These are phyloP conservation scores for Fragilaria crotonensis DNA, from an alignment of 108 stramenopile species.

Conservation along the genomic window DNA sequence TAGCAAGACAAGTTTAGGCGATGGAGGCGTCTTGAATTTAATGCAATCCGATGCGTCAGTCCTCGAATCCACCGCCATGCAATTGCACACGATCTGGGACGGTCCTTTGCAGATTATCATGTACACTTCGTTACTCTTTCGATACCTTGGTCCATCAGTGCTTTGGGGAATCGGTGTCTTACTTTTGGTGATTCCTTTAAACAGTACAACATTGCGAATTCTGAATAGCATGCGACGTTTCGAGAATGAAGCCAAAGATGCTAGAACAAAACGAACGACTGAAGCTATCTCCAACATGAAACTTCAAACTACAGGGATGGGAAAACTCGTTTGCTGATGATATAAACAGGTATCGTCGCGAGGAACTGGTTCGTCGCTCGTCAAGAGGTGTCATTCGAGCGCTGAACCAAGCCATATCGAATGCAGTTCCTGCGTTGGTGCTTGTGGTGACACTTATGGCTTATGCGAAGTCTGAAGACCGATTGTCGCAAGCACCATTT, in stretches of 20 bases:
- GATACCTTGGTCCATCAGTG: conserved; percentile 48
- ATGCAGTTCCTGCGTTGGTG: conserved; percentile 60
- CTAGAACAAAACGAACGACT: conserved; percentile 60
- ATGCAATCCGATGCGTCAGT: conserved; percentile 82
- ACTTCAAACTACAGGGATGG: conserved; percentile 73
- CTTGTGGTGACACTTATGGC: conserved; percentile 67
- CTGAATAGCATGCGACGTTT: conserved; percentile 41
- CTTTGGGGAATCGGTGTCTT: conserved; percentile 58
- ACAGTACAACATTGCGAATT: conserved; percentile 49
- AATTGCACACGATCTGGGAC: conserved; percentile 87
- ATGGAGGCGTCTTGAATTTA: conserved; percentile 50
- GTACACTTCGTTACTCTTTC: conserved; percentile 51
- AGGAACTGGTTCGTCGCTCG: conserved; percentile 50
- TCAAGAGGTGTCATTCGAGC: conserved; percentile 55
- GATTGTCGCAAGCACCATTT: conserved; percentile 75
- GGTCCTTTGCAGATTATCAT: conserved; percentile 60
- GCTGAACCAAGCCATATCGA: conserved; percentile 58
- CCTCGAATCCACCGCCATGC: conserved; percentile 67
- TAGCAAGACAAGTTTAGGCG: background rate
- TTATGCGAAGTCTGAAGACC: conserved; percentile 47
- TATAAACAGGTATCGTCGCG: conserved; percentile 38
- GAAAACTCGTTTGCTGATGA: conserved; percentile 52
- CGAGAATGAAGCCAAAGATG: conserved; percentile 71
- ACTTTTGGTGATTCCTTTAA: conserved; percentile 61
- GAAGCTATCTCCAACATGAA: conserved; percentile 78